These are phyloP conservation scores for Dendrocalamus latiflorus DNA, from an alignment of 202 grass and related monocot species.

Conservation along the genomic window DNA sequence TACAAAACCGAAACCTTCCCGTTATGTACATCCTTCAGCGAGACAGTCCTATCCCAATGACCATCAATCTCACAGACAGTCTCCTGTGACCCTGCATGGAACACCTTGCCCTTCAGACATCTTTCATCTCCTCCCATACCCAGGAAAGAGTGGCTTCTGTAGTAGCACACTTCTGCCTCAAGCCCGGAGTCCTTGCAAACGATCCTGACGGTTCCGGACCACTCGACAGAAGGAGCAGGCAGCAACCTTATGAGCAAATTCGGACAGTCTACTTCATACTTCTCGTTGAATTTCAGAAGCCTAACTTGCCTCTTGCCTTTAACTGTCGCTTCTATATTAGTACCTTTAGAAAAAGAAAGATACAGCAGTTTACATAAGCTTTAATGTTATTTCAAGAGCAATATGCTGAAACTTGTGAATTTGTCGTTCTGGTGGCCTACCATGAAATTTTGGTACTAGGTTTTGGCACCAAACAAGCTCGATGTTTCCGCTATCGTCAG, in stretches of 20 bases:
- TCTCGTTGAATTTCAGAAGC: constrained; percentile 46
- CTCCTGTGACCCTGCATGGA: constrained; percentile 10
- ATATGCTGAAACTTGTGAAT: not conserved
- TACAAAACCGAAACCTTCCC: constrained; percentile 60
- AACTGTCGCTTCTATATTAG: constrained; percentile 66
- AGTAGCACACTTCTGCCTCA: constrained; percentile 53
- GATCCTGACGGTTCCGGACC: constrained; percentile 61
- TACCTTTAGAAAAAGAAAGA: constrained; percentile 27
- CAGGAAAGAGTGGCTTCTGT: constrained; percentile 49
- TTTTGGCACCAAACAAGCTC: constrained; percentile 75
- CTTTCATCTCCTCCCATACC: constrained; percentile 63
- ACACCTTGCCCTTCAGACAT: constrained; percentile 56
- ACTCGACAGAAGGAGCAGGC: constrained; percentile 49
- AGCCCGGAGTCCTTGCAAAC: constrained; percentile 56
- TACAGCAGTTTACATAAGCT: too few species aligned
- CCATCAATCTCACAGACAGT: constrained; percentile 61
- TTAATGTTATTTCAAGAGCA: not conserved
- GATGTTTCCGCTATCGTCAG: constrained; percentile 35
- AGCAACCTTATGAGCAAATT: constrained; percentile 69
- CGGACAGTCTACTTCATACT: constrained; percentile 67
- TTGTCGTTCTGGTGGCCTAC: constrained; percentile 30
- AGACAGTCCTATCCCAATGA: constrained; percentile 68
- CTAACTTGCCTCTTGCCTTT: constrained; percentile 49
- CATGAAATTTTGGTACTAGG: constrained; percentile 61
- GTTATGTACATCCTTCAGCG: constrained; percentile 43